Evolutionary conservation across 2,329 filamentous ascomycete genomes (phyloP).

Genomic region (Coniochaeta sp.): DNA sequence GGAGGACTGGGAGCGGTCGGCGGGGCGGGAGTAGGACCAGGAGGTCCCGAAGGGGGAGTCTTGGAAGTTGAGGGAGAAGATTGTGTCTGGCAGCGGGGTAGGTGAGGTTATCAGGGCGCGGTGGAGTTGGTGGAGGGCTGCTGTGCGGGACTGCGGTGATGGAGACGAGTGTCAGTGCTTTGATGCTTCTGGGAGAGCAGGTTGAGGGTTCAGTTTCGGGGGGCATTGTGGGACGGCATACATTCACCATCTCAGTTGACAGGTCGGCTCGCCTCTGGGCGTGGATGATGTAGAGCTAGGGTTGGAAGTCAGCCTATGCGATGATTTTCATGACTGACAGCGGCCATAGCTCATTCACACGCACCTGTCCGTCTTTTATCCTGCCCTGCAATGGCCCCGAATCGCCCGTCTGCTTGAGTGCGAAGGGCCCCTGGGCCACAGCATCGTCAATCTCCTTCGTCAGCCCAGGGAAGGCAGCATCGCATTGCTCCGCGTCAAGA

Average conservation of each 20-base stretch:
- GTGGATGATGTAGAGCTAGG: constrained; percentile 35
- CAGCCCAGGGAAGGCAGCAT: constrained; percentile 35
- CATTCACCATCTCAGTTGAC: constrained; percentile 34
- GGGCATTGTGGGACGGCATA: constrained; percentile 11
- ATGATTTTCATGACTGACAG: not conserved
- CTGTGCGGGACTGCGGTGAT: constrained; percentile 31
- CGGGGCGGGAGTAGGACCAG: constrained; percentile 39
- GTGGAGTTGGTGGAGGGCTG: constrained; percentile 46
- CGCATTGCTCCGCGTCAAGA: constrained; percentile 35
- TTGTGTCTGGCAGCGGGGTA: constrained; percentile 37
- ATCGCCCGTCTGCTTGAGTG: constrained; percentile 25
- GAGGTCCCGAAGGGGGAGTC: constrained; percentile 36
- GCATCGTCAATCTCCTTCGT: constrained; percentile 36
- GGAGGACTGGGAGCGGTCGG: constrained; percentile 23
- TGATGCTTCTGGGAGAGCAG: too few relatives aligned
- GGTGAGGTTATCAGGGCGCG: constrained; percentile 43
- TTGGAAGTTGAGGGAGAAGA: constrained; percentile 44
- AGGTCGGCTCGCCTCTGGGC: constrained; percentile 30
- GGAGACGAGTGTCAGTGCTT: not conserved
- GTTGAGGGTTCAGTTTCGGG: too few relatives aligned
- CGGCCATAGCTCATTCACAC: constrained; percentile 12
- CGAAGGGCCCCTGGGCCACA: constrained; percentile 35
- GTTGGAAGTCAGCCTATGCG: not conserved
- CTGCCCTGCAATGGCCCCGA: constrained; percentile 33
- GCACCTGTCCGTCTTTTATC: constrained; percentile 26